Evolutionary conservation across 2,329 filamentous ascomycete genomes (phyloP).

Genomic region (Sclerotinia spermophila): DNA sequence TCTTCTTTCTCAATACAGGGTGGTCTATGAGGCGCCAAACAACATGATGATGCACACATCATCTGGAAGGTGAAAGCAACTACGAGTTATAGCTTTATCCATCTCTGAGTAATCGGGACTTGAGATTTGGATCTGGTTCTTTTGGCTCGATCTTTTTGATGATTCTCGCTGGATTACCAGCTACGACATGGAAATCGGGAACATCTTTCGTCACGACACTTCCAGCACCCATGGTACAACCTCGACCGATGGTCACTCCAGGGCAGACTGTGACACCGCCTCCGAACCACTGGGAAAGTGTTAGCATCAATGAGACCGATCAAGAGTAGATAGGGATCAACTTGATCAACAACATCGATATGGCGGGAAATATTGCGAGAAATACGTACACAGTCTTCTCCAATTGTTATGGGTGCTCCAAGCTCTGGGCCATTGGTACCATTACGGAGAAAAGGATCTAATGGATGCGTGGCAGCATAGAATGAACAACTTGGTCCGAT

Average conservation of each 20-base stretch:
- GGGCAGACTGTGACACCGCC: slow-evolving; percentile 68
- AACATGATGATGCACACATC: background rate
- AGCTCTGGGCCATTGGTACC: slow-evolving; percentile 71
- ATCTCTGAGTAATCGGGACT: background rate
- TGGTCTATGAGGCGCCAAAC: slow-evolving; percentile 48
- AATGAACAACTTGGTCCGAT: slow-evolving; percentile 76
- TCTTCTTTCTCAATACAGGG: slow-evolving; percentile 71
- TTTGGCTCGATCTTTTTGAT: slow-evolving; percentile 44
- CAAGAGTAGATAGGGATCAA: background rate
- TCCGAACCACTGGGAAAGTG: slow-evolving; percentile 56
- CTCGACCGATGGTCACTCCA: slow-evolving; percentile 74
- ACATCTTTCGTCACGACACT: slow-evolving; percentile 79
- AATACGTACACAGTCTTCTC: slow-evolving; percentile 61
- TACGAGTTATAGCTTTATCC: background rate
- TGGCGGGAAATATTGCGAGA: background rate
- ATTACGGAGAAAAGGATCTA: slow-evolving; percentile 70
- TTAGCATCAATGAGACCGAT: background rate
- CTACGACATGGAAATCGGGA: slow-evolving; percentile 59
- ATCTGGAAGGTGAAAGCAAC: background rate
- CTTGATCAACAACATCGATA: background rate
- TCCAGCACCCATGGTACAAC: slow-evolving; percentile 71
- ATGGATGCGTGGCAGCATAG: slow-evolving; percentile 71
- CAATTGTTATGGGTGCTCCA: slow-evolving; percentile 70
- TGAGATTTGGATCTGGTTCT: slow-evolving; percentile 29
- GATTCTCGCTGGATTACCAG: slow-evolving; percentile 63